These are phyloP conservation scores for Camelina hispida DNA, from an alignment of 345 rosid genomes.

Conservation along the genomic window DNA sequence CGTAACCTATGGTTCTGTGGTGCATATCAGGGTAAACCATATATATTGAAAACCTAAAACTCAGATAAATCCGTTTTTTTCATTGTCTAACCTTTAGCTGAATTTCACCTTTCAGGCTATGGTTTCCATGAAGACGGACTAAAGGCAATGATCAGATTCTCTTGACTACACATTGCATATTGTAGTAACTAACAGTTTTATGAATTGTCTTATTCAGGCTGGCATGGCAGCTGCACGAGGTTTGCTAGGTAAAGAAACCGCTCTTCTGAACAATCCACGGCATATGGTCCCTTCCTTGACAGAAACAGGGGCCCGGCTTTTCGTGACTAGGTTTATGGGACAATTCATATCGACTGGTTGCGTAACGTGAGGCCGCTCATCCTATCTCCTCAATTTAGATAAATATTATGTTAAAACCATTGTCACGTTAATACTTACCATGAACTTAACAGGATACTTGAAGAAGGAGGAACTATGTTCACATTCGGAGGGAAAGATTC, in stretches of 20 bases:
- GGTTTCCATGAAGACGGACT: slow-evolving; percentile 98
- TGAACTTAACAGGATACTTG: slow-evolving; percentile 57
- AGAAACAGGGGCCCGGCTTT: slow-evolving; percentile 77
- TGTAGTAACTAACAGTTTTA: background rate
- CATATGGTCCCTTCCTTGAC: slow-evolving; percentile 79
- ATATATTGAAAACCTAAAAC: background rate
- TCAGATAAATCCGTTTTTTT: background rate
- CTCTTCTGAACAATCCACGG: slow-evolving; percentile 61
- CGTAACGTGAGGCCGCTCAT: slow-evolving; percentile 67
- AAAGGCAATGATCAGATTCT: slow-evolving; percentile 52
- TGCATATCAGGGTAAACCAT: slow-evolving; percentile 72
- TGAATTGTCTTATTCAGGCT: slow-evolving; percentile 52
- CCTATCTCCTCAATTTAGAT: slow-evolving; percentile 1
- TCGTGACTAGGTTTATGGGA: slow-evolving; percentile 76
- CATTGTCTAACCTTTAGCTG: slow-evolving; percentile 20
- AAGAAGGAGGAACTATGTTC: slow-evolving; percentile 90
- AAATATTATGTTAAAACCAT: background rate
- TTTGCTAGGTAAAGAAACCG: slow-evolving; percentile 58
- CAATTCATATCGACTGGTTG: slow-evolving; percentile 68
- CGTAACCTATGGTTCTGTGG: slow-evolving; percentile 92
- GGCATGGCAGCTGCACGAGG: slow-evolving; percentile 75
- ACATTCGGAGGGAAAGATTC: slow-evolving; percentile 62
- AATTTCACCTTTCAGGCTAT: slow-evolving; percentile 62
- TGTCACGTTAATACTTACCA: background rate
- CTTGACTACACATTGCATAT: background rate